Evolutionary conservation across 148 eudicot genomes (phyloP).

Genomic region (Chenopodium berlandieri): DNA sequence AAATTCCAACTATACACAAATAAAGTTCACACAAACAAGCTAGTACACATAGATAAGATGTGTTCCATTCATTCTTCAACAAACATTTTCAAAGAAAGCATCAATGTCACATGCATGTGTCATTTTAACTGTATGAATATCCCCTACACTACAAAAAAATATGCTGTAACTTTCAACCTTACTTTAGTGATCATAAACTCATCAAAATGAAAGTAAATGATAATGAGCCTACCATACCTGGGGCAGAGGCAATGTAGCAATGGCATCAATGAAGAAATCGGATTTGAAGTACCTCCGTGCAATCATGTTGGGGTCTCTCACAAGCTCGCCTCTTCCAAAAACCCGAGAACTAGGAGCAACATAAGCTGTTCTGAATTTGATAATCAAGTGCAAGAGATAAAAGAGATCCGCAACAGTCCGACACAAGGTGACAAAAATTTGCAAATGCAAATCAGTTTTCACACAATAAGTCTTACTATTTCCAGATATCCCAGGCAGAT

Average conservation of each 20-base stretch:
- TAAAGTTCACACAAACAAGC: background rate
- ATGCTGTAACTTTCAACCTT: background rate
- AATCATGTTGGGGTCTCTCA: constrained; percentile 89
- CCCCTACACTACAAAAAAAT: background rate
- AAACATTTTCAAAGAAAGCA: background rate
- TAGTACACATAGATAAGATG: background rate
- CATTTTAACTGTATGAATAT: background rate
- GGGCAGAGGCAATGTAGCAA: constrained; percentile 96
- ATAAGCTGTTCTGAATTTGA: constrained; percentile 93
- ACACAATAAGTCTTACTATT: constrained; percentile 56
- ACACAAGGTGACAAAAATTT: constrained; percentile 71
- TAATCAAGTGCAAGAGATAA: constrained; percentile 72
- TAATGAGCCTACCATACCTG: constrained; percentile 55
- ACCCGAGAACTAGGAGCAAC: constrained; percentile 93
- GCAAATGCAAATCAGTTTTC: constrained; percentile 59
- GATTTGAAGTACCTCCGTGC: constrained; percentile 71
- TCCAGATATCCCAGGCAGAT: constrained; percentile 62
- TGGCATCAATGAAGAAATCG: constrained; percentile 81
- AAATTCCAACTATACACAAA: background rate
- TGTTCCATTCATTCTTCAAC: background rate
- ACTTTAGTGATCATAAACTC: background rate
- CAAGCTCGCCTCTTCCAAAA: constrained; percentile 99
- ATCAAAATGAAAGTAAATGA: constrained; percentile 1
- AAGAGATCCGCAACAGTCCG: constrained; percentile 86
- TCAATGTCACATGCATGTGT: background rate